phyloP scores from a whole-genome alignment of 139 green algal species.

The Spirogloea muscicola region DNA sequence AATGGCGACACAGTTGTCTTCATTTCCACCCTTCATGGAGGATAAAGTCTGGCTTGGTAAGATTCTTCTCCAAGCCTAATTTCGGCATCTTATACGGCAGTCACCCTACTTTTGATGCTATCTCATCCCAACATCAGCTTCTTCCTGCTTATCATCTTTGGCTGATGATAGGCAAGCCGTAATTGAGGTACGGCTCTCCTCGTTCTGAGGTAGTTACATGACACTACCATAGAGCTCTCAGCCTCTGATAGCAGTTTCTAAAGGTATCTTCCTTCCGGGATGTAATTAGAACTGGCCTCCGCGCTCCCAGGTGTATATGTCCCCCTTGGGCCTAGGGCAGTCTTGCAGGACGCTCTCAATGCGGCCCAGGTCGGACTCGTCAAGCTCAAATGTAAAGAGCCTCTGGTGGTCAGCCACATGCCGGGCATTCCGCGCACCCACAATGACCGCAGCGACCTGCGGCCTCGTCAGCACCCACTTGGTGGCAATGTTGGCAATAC shows the following conservation, averaged over 20 bases:
- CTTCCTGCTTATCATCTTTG: too few species aligned
- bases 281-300: not conserved
- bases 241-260: too few species aligned
- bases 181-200: too few species aligned
- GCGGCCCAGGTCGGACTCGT: constrained; percentile 51
- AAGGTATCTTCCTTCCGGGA: not conserved
- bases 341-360: constrained; percentile 65
- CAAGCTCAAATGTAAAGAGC: constrained; percentile 66
- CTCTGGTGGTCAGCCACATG: constrained; percentile 62
- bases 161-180: too few species aligned
- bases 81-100: too few species aligned
- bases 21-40: constrained; percentile 93
- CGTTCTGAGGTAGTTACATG: too few species aligned
- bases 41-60: too few species aligned
- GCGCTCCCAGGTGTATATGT: constrained; percentile 61
- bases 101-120: too few species aligned
- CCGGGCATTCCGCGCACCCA: constrained; percentile 69
- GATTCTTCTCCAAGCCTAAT: too few species aligned
- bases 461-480: constrained; percentile 73
- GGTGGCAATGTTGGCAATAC: constrained; percentile 67
- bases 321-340: constrained; percentile 47
- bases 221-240: too few species aligned
- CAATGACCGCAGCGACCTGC: constrained; percentile 57
- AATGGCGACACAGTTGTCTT: constrained; percentile 78
- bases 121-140: too few species aligned